Evolutionary conservation across 768 basidiomycete species (phyloP), one percentile per base, ranked within the genome.

Genomic region (Chalciporus sphaerocephalus): DNA sequence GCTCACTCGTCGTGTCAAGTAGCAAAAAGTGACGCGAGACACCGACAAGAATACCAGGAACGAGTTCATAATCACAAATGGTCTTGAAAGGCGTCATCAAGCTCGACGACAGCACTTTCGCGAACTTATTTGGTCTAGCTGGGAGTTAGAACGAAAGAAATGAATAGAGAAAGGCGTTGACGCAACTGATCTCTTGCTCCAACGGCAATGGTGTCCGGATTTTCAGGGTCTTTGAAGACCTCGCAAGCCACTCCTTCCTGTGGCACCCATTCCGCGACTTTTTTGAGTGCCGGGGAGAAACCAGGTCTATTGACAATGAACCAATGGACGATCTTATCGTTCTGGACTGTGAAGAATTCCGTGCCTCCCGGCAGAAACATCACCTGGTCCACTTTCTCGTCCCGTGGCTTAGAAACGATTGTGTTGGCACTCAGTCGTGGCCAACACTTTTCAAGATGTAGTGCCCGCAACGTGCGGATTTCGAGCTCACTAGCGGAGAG

Each of bases 321-420:
- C 63, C 61, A 62, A 7, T 62, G 53, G 1, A 50, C 44, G 6
- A 62, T 34, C 42, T 15, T 60, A 23, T 62, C 58, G 10, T 42
- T 46, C 12, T 63, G 63, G 6, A 62, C 61, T 13, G 58, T 63
- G 50, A 62, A 33, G 0, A 65, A 7, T 36, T 62, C 63, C 2
- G 48, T 47, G 32, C 63, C 61, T 2, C 61, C 61, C 1, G 42
- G 50, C 15, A 62, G 42, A 22, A 62, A 55, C 32, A 62, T 30
- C 22, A 62, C 64, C 30, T 62, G 61, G 39, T 62, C 61, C 11
- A 62, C 58, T 2, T 40, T 48, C 1, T 34, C 34, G 15, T 38
- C 33, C 0, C 18, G 11, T n/a, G 28, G 9, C 35, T 15, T 50
- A 21, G 51, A 52, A 10, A 48, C 42, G 10, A 63, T 38, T 24